Evolutionary conservation across 164 flowering plant genomes (phyloP).

Genomic region (Euptelea pleiosperma): DNA sequence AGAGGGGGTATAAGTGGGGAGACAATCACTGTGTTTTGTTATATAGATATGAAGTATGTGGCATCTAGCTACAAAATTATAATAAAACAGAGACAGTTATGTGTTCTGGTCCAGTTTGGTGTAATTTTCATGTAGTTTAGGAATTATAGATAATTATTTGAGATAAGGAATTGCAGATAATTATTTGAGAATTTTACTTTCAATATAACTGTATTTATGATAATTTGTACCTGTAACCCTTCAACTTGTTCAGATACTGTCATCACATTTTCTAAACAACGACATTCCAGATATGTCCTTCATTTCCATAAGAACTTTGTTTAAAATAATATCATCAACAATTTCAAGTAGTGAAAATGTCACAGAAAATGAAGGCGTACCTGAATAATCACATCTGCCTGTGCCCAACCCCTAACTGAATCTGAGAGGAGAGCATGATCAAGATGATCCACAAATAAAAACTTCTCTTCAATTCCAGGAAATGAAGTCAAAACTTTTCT

Average conservation of each 20-base stretch:
- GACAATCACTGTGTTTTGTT: too few relatives aligned
- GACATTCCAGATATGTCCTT: not conserved
- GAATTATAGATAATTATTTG: not conserved
- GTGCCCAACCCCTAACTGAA: conserved; percentile 39
- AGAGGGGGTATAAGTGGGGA: too few relatives aligned
- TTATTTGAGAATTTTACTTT: too few relatives aligned
- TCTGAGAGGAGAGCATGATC: conserved; percentile 82
- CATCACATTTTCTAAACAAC: not conserved
- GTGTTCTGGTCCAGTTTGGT: not conserved
- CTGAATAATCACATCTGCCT: conserved; percentile 79
- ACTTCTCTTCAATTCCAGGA: conserved; percentile 37
- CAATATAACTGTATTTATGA: too few relatives aligned
- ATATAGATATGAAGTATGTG: too few relatives aligned
- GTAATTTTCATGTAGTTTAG: not conserved
- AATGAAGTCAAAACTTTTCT: conserved; percentile 45
- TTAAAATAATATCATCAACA: not conserved
- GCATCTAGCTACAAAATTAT: not conserved
- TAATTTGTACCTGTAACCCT: too few relatives aligned
- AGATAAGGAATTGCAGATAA: too few relatives aligned
- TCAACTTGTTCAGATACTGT: not conserved
- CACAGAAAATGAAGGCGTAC: conserved; percentile 28
- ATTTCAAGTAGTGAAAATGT: conserved; percentile 1
- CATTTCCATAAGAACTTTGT: not conserved
- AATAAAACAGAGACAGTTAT: not conserved
- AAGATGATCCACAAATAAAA: conserved; percentile 76